Evolutionary conservation across 1,139 yeast genomes (phyloP).

Genomic region (Debaryomyces nepalensis): DNA sequence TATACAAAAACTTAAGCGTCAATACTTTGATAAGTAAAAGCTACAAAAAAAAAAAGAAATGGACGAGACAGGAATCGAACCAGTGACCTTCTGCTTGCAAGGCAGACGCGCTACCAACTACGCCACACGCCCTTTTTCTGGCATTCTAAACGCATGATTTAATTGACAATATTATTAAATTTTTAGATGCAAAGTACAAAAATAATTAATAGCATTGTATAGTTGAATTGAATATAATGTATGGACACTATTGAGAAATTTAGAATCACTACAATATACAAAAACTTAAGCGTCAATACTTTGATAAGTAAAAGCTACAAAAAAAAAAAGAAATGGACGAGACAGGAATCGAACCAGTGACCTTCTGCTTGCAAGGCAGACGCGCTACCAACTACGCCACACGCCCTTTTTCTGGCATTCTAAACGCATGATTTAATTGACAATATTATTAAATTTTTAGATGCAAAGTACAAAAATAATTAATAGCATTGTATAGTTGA

Average conservation of each 20-base stretch:
- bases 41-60: constrained; percentile 27
- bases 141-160: constrained; percentile 49
- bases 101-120: constrained; percentile 75
- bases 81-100: constrained; percentile 70
- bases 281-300: neutral
- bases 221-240: too few relatives aligned
- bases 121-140: constrained; percentile 63
- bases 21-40: neutral
- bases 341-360: constrained; percentile 71
- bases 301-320: neutral
- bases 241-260: too few relatives aligned
- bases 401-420: constrained; percentile 52
- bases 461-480: constrained; percentile 1
- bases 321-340: constrained; percentile 50
- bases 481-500: too few relatives aligned
- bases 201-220: neutral
- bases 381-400: constrained; percentile 79
- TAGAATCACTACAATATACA: neutral
- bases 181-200: constrained; percentile 6
- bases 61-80: constrained; percentile 73
- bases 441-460: constrained; percentile 31
- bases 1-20: neutral
- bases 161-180: constrained; percentile 40
- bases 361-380: constrained; percentile 70
- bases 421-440: constrained; percentile 49